Evolutionary conservation across 768 basidiomycete species (phyloP).

Genomic region (Rubroboletus pulcherrimus): DNA sequence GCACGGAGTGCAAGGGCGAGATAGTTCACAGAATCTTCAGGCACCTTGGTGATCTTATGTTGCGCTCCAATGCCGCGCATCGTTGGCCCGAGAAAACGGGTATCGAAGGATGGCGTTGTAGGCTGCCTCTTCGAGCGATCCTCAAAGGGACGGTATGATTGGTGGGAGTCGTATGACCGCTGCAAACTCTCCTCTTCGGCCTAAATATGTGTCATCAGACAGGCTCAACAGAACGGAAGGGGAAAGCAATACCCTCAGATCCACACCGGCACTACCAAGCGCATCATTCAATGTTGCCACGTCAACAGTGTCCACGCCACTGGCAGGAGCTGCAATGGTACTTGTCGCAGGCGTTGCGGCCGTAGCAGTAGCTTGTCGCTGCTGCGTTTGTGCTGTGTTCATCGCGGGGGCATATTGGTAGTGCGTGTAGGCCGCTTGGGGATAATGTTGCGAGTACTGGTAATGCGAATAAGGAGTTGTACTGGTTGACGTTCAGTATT

Average conservation of each 20-base stretch:
- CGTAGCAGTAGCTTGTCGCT: constrained; percentile 23
- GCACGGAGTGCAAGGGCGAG: constrained; percentile 74
- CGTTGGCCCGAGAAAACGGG: constrained; percentile 56
- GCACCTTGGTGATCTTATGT: constrained; percentile 64
- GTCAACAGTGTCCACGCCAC: constrained; percentile 59
- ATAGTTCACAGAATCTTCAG: constrained; percentile 74
- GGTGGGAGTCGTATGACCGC: constrained; percentile 57
- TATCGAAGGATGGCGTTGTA: constrained; percentile 63
- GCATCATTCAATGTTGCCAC: constrained; percentile 81
- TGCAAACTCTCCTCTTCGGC: constrained; percentile 85
- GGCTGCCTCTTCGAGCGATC: constrained; percentile 82
- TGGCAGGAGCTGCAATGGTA: constrained; percentile 23
- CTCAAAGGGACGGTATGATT: constrained; percentile 62
- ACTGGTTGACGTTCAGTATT: constrained; percentile 27
- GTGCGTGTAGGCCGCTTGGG: constrained; percentile 38
- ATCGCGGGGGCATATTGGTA: constrained; percentile 38
- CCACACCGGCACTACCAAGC: constrained; percentile 81
- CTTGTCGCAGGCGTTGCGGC: constrained; percentile 14
- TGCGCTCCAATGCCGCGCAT: constrained; percentile 65
- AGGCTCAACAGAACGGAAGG: background rate
- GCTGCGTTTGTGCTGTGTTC: constrained; percentile 30
- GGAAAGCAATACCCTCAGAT: constrained; percentile 56
- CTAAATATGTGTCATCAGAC: constrained; percentile 35
- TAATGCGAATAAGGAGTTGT: constrained; percentile 50
- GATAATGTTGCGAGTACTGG: constrained; percentile 37